Percentiles rank a stretch among this genome's conserved stretches.
These are phyloP conservation scores for Emmonsiellopsis sp. DNA, from an alignment of 2,329 filamentous ascomycete species.

Conservation along the genomic window DNA sequence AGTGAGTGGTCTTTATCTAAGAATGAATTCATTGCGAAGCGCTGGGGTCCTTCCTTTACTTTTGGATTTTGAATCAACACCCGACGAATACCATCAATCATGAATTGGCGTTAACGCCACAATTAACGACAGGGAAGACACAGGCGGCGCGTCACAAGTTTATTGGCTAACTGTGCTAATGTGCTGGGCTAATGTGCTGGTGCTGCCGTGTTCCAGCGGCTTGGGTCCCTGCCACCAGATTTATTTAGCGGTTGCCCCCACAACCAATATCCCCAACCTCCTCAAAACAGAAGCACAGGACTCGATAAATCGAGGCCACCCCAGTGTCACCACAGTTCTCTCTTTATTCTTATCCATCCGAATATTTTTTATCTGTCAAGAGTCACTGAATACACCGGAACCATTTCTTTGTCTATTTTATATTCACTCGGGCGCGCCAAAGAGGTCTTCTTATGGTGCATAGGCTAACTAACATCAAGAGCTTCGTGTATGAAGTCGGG, in stretches of 20 bases:
- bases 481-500: not conserved
- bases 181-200: not conserved
- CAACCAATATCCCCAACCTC: conserved; percentile 2
- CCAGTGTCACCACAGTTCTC: not conserved
- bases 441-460: not conserved
- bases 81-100: no score
- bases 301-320: not conserved
- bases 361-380: no score
- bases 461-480: not conserved
- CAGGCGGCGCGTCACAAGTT: no score
- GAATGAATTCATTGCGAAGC: no score
- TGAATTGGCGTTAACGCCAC: no score
- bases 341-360: not conserved
- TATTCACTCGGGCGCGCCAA: no score
- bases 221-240: not conserved
- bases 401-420: no score
- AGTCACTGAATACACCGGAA: no score
- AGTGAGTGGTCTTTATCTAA: no score
- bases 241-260: conserved; percentile 3
- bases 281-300: not conserved
- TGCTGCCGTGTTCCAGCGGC: not conserved
- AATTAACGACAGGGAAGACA: no score
- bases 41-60: no score
- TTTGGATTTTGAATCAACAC: no score
- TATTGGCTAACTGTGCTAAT: not conserved